A percentile compares a stretch with the other conserved stretches of the same genome.
Evolutionary conservation across 2,329 filamentous ascomycete species (phyloP).

Genomic region (Sclerotinia spermophila): DNA sequence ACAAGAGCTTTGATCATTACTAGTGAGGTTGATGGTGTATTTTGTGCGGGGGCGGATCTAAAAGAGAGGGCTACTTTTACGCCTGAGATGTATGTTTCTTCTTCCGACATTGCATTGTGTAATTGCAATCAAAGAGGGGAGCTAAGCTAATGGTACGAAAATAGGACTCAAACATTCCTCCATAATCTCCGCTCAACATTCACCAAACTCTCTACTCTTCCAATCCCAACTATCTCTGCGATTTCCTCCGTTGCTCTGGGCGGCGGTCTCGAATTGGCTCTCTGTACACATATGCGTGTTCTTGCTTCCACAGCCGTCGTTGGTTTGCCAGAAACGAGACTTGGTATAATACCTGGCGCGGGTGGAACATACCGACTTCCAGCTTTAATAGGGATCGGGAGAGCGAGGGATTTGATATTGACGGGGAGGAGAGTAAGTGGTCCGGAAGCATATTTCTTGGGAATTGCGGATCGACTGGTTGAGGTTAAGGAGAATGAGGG

Average conservation of each 20-base stretch:
- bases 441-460: constrained; percentile 85
- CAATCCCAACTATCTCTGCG: constrained; percentile 85
- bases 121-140: too few relatives aligned
- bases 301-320: constrained; percentile 75
- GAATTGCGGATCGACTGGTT: constrained; percentile 84
- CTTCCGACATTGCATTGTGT: too few relatives aligned
- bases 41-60: constrained; percentile 92
- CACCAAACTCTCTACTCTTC: constrained; percentile 66
- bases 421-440: constrained; percentile 83
- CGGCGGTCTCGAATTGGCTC: constrained; percentile 87
- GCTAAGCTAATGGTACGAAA: constrained; percentile 11
- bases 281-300: constrained; percentile 85
- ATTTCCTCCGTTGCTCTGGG: constrained; percentile 84
- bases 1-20: constrained; percentile 82
- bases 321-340: constrained; percentile 83
- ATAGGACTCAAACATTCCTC: constrained; percentile 76
- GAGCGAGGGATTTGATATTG: constrained; percentile 85
- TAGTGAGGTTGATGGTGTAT: constrained; percentile 79
- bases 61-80: constrained; percentile 81
- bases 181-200: constrained; percentile 72
- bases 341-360: constrained; percentile 92
- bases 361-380: constrained; percentile 89
- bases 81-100: constrained; percentile 60
- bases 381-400: constrained; percentile 69
- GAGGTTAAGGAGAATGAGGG: constrained; percentile 55